phyloP scores from a whole-genome alignment of 2,329 filamentous ascomycete species.

The Fusarium marasasianum region DNA sequence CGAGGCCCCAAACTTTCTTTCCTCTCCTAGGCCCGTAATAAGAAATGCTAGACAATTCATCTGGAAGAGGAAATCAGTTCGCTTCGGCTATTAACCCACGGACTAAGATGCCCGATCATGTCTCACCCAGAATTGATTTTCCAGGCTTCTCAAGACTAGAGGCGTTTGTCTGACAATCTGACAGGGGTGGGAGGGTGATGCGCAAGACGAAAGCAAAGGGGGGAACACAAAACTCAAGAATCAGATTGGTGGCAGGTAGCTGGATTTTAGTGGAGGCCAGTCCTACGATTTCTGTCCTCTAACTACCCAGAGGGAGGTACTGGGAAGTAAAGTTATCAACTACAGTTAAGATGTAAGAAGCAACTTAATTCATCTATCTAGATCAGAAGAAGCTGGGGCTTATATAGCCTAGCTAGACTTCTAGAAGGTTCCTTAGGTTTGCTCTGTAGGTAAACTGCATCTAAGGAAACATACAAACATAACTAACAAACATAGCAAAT shows the following conservation, averaged over 20 bases:
- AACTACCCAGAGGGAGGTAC: not conserved
- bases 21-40: not conserved
- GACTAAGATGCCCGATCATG: not conserved
- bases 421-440: not conserved
- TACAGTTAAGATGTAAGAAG: not conserved
- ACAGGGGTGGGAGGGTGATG: conserved; percentile 36
- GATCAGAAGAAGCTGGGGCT: not conserved
- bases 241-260: not conserved
- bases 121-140: not conserved
- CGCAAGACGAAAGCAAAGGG: not conserved
- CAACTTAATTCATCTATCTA: not conserved
- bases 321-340: conserved; percentile 8
- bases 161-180: not conserved
- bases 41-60: not conserved
- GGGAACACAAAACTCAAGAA: not conserved
- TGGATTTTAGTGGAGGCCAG: not conserved
- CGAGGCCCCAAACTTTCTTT: not conserved
- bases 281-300: not conserved
- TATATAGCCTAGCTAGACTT: not conserved
- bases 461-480: not conserved
- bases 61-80: not conserved
- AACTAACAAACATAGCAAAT: not conserved
- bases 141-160: not conserved
- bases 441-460: not conserved
- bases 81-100: not conserved